phyloP scores from a whole-genome alignment of 2,329 filamentous ascomycete species.

The Hawksworthiomyces lignivorus region DNA sequence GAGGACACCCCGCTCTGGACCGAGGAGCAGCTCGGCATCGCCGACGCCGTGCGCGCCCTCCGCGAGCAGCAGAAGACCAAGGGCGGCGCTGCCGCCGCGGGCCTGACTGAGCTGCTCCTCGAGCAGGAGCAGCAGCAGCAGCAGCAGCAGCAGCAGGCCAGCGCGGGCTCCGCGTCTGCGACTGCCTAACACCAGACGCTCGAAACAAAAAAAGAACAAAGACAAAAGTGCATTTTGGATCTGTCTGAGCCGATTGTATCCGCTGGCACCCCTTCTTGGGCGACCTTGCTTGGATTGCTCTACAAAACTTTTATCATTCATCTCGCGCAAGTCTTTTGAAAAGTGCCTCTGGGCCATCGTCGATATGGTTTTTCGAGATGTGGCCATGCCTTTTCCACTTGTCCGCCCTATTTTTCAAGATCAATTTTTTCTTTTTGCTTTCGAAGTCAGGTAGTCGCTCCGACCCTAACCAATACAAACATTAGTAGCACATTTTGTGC shows the following conservation, averaged over 20 bases:
- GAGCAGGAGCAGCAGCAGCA: constrained; percentile 37
- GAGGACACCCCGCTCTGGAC: constrained; percentile 79
- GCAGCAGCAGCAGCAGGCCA: background rate
- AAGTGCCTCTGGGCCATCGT: too few species aligned
- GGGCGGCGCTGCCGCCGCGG: constrained; percentile 31
- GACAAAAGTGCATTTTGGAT: too few species aligned
- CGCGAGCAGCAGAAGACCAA: constrained; percentile 44
- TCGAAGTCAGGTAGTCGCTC: too few species aligned
- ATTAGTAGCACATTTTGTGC: background rate
- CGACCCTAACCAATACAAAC: background rate
- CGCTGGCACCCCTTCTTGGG: too few species aligned
- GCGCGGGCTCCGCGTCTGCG: background rate
- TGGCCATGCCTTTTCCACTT: background rate
- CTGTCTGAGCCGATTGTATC: too few species aligned
- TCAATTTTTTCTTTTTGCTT: background rate
- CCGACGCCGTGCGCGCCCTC: constrained; percentile 52
- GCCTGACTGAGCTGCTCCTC: constrained; percentile 52
- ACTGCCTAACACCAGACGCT: constrained; percentile 4
- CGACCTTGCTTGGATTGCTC: too few species aligned
- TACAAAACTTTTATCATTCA: constrained; percentile 10
- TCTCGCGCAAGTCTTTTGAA: too few species aligned
- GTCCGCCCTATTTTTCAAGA: background rate
- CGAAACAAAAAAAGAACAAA: too few species aligned
- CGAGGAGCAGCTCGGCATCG: constrained; percentile 74
- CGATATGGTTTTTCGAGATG: too few species aligned